Evolutionary conservation across 2,329 filamentous ascomycete species (phyloP).

Genomic region (Helotiales sp.): DNA sequence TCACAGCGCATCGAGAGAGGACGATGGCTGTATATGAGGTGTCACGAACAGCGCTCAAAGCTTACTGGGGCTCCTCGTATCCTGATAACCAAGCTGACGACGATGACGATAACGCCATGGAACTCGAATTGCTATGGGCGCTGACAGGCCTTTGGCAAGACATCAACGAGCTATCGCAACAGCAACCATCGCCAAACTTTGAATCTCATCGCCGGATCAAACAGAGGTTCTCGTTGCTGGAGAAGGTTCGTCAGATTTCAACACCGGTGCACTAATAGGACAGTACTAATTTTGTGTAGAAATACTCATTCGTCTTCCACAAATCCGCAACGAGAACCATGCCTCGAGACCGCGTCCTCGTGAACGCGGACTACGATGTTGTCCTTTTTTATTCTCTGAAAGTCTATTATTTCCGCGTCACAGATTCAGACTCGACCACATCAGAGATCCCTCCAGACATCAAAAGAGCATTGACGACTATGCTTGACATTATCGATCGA

Average conservation of each 20-base stretch:
- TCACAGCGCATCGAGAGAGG: slow-evolving; percentile 7
- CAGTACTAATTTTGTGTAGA: background rate
- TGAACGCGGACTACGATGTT: slow-evolving; percentile 9
- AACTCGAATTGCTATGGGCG: slow-evolving; percentile 7
- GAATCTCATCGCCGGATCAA: background rate
- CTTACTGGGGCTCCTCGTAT: slow-evolving; percentile 3
- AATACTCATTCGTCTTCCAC: slow-evolving; percentile 10
- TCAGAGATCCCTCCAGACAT: slow-evolving; percentile 2
- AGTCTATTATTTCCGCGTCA: slow-evolving; percentile 10
- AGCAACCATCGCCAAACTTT: background rate
- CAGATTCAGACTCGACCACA: background rate
- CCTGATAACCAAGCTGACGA: slow-evolving; percentile 1
- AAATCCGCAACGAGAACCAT: slow-evolving; percentile 1
- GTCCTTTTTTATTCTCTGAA: slow-evolving; percentile 4
- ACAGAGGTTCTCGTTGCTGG: slow-evolving; percentile 1
- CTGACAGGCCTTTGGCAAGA: slow-evolving; percentile 12
- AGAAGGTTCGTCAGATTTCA: slow-evolving; percentile 1
- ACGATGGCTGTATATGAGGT: slow-evolving; percentile 15
- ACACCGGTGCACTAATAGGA: no score
- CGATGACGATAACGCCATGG: slow-evolving; percentile 9
- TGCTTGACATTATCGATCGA: background rate
- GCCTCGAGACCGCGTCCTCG: slow-evolving; percentile 3
- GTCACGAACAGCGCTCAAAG: slow-evolving; percentile 4
- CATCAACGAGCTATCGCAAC: slow-evolving; percentile 4
- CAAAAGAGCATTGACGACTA: background rate